Evolutionary conservation across 495 filamentous ascomycete species (phyloP).

Genomic region (Talaromyces nanjingensis): DNA sequence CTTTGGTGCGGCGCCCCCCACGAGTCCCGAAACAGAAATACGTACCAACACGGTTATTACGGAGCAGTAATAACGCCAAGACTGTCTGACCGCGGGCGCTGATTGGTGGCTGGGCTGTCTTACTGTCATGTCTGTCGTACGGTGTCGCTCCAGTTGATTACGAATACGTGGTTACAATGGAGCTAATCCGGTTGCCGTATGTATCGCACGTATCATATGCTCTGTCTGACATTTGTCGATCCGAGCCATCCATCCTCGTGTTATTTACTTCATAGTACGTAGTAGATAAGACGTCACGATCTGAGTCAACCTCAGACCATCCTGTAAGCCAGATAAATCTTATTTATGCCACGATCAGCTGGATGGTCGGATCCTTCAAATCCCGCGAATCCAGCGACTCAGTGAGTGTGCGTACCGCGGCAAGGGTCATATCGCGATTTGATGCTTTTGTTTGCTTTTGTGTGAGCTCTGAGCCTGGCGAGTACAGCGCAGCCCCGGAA

Average conservation of each 20-base stretch:
- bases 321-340: not conserved
- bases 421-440: not conserved
- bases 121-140: not conserved
- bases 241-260: not conserved
- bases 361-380: not conserved
- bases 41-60: slow-evolving; percentile 2
- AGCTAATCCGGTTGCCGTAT: not conserved
- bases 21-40: not conserved
- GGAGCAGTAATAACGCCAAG: not conserved
- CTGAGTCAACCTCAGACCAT: not conserved
- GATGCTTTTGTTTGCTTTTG: not conserved
- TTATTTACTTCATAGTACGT: not conserved
- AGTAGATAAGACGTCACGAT: not conserved
- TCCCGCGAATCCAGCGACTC: not conserved
- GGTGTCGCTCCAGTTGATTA: not conserved
- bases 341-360: not conserved
- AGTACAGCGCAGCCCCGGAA: not conserved
- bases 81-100: not conserved
- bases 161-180: slow-evolving; percentile 3
- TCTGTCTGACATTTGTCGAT: not conserved
- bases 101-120: not conserved
- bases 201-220: slow-evolving; percentile 1
- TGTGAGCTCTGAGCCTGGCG: not conserved
- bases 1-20: not conserved
- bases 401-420: not conserved